phyloP scores from a whole-genome alignment of 192 early-diverging fungal species.

The Coemansia sp. region DNA sequence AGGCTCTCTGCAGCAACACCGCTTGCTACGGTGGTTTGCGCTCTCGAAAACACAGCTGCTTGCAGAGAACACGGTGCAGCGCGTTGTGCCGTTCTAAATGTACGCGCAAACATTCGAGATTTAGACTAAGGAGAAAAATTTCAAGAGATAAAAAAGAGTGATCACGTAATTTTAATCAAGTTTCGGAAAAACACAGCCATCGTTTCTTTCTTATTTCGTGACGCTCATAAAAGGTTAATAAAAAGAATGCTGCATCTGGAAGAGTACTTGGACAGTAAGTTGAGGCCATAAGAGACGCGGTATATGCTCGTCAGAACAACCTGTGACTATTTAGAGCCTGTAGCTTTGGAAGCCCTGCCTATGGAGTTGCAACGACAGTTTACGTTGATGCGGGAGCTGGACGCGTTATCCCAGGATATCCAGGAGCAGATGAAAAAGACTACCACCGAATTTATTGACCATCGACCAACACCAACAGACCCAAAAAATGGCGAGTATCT shows the following conservation, averaged over 20 bases:
- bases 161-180: too few relatives aligned
- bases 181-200: too few relatives aligned
- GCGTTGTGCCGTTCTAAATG: too few relatives aligned
- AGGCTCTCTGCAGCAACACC: too few relatives aligned
- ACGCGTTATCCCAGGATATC: slow-evolving; percentile 70
- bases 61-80: too few relatives aligned
- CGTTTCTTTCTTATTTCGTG: too few relatives aligned
- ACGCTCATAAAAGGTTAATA: neutral
- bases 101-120: too few relatives aligned
- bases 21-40: too few relatives aligned
- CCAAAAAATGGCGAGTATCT: slow-evolving; percentile 53
- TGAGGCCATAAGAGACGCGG: slow-evolving; percentile 6
- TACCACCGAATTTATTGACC: slow-evolving; percentile 71
- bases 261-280: slow-evolving; percentile 86
- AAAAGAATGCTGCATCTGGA: slow-evolving; percentile 63
- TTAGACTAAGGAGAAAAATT: too few relatives aligned
- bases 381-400: slow-evolving; percentile 91
- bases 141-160: too few relatives aligned
- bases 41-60: too few relatives aligned
- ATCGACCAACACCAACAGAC: slow-evolving; percentile 51
- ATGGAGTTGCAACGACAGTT: slow-evolving; percentile 82
- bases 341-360: slow-evolving; percentile 75
- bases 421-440: slow-evolving; percentile 65
- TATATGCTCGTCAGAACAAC: neutral
- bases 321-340: neutral